These are phyloP conservation scores for Apiospora aurea DNA, from an alignment of 2,329 filamentous ascomycete species.

Conservation along the genomic window DNA sequence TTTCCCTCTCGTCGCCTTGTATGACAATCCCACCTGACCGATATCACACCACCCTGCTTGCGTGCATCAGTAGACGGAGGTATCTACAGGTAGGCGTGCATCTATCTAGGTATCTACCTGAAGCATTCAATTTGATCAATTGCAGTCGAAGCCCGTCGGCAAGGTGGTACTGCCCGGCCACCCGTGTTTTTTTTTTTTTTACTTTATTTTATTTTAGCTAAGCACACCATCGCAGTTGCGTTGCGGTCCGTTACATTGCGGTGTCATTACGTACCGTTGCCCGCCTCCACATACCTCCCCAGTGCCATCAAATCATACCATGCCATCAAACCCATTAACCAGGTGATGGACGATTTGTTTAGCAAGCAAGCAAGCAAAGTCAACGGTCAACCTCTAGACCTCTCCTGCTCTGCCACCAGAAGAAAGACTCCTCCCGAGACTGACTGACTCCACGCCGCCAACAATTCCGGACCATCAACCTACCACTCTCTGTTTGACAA, in stretches of 20 bases:
- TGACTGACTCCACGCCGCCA: constrained; percentile 5
- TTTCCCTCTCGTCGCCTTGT: not conserved
- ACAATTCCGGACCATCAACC: not conserved
- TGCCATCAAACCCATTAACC: constrained; percentile 14
- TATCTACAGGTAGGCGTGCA: too few relatives aligned
- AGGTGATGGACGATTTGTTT: constrained; percentile 10
- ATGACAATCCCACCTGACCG: not conserved
- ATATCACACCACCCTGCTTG: not conserved
- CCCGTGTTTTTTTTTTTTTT: not conserved
- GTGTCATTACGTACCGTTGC: constrained; percentile 18
- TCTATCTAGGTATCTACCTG: not conserved
- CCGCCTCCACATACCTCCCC: constrained; percentile 14
- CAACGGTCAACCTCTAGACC: not conserved
- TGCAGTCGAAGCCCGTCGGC: not conserved
- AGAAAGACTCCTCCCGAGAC: not conserved
- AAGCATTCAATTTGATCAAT: not conserved
- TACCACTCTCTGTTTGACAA: not conserved
- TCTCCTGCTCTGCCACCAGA: not conserved
- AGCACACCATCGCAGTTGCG: constrained; percentile 9
- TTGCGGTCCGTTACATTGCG: constrained; percentile 8
- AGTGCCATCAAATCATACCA: constrained; percentile 15
- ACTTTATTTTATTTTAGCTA: not conserved
- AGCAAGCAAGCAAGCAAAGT: not conserved
- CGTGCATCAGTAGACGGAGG: not conserved
- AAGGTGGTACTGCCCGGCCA: not conserved